A percentile compares a stretch with the other conserved stretches of the same genome.
These are phyloP conservation scores for Raffaelea arxii DNA, from an alignment of 2,329 filamentous ascomycete genomes.

Conservation along the genomic window DNA sequence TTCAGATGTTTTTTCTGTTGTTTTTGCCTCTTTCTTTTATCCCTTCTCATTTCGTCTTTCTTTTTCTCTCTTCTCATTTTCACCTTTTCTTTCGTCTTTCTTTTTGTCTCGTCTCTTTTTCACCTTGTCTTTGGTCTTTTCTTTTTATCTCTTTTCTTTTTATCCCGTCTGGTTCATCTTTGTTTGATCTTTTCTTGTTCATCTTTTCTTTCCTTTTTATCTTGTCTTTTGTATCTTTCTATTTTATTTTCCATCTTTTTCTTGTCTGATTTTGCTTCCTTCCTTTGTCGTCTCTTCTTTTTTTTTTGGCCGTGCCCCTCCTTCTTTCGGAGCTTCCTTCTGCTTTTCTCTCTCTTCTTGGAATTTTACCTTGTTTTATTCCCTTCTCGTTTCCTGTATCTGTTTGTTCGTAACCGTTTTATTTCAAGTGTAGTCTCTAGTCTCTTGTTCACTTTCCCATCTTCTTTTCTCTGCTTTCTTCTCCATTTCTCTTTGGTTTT, in stretches of 20 bases:
- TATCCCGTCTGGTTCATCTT: neutral
- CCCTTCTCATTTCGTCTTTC: neutral
- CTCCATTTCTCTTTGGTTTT: neutral
- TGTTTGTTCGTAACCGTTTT: too few relatives aligned
- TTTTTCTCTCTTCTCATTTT: neutral
- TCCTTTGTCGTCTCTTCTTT: neutral
- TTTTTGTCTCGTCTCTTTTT: neutral
- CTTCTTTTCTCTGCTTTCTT: too few relatives aligned
- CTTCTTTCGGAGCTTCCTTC: neutral
- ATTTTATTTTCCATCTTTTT: neutral
- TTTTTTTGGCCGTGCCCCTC: neutral
- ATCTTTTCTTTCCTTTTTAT: neutral
- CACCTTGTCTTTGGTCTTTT: neutral
- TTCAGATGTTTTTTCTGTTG: neutral
- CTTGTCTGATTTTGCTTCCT: neutral
- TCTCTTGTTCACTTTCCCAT: too few relatives aligned
- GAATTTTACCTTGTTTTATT: neutral
- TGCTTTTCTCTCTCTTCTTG: neutral
- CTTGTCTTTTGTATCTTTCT: neutral
- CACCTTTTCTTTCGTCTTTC: too few relatives aligned
- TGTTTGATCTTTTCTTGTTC: neutral
- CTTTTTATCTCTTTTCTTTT: neutral
- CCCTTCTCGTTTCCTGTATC: neutral
- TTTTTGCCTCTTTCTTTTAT: too few relatives aligned
- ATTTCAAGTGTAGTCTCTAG: too few relatives aligned